These are phyloP conservation scores for Vigna trinervia DNA, from an alignment of 306 rosid species.

Conservation along the genomic window DNA sequence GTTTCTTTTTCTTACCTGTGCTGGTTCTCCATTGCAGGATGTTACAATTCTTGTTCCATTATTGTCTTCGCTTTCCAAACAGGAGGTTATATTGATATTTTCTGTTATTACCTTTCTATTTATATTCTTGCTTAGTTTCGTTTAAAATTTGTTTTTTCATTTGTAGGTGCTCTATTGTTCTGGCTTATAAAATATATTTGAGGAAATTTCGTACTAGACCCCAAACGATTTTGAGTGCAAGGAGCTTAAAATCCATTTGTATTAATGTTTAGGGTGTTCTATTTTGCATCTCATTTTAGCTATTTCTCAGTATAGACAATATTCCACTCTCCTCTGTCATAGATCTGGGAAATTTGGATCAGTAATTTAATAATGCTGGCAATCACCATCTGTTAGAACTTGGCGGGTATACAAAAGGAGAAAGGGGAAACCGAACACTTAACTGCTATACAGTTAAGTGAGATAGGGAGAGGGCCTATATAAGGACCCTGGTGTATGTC, in stretches of 20 bases:
- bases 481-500: too few species aligned
- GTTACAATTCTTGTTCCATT: slow-evolving; percentile 97
- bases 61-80: slow-evolving; percentile 84
- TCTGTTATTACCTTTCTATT: slow-evolving; percentile 35
- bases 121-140: slow-evolving; percentile 6
- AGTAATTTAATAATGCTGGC: slow-evolving; percentile 19
- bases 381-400: slow-evolving; percentile 3
- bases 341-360: slow-evolving; percentile 5
- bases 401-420: too few species aligned
- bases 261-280: slow-evolving; percentile 10
- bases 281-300: slow-evolving; percentile 1
- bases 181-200: slow-evolving; percentile 13
- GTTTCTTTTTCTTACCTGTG: slow-evolving; percentile 41
- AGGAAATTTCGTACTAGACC: background rate
- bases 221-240: background rate
- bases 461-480: too few species aligned
- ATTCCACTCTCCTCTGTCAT: background rate
- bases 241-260: slow-evolving; percentile 8
- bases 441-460: too few species aligned
- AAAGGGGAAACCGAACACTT: too few species aligned
- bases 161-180: slow-evolving; percentile 13
- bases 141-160: background rate
- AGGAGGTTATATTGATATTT: slow-evolving; percentile 65
- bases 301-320: slow-evolving; percentile 19
- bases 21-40: slow-evolving; percentile 67